Conservation (phyloP, 352 stramenopile species). For the Globisporangium cederbergense region DNA sequence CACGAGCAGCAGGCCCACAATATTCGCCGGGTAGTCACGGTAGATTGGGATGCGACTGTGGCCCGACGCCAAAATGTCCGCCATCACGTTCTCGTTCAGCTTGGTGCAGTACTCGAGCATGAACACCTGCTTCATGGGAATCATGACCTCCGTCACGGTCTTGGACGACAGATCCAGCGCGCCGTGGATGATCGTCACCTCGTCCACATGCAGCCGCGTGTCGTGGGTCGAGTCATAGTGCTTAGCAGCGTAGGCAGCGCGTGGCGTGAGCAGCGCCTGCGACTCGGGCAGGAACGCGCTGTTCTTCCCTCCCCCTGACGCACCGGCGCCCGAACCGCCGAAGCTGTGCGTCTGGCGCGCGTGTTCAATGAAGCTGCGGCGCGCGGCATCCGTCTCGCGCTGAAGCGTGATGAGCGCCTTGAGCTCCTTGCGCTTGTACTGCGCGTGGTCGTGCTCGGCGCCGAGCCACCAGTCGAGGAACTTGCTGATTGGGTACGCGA, state of each 20-base stretch:
- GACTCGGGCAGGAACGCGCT: conserved; percentile 16
- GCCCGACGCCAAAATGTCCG: conserved; percentile 81
- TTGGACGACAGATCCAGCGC: conserved; percentile 88
- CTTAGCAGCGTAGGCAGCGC: conserved; percentile 21
- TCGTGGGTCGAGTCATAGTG: conserved; percentile 34
- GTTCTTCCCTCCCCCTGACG: not conserved
- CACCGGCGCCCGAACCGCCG: not conserved
- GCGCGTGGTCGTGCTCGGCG: conserved; percentile 63
- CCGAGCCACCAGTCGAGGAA: conserved; percentile 88
- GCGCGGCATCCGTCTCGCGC: conserved; percentile 43
- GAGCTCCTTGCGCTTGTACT: conserved; percentile 90
- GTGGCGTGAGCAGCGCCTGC: conserved; percentile 25
- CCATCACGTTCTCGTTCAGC: conserved; percentile 71
- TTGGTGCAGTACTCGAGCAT: conserved; percentile 79
- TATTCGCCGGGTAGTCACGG: conserved; percentile 55
- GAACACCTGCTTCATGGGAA: conserved; percentile 80
- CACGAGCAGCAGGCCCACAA: conserved; percentile 85
- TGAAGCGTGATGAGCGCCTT: conserved; percentile 85
- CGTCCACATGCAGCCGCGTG: conserved; percentile 67
- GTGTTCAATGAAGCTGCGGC: conserved; percentile 33
- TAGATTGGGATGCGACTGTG: conserved; percentile 91
- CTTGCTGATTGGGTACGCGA: conserved; percentile 91
- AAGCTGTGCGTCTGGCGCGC: conserved; percentile 10
- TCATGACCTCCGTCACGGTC: conserved; percentile 84
- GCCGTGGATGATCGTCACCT: conserved; percentile 92